Evolutionary conservation across 108 stramenopile genomes (phyloP).

Genomic region (Seminavis robusta): DNA sequence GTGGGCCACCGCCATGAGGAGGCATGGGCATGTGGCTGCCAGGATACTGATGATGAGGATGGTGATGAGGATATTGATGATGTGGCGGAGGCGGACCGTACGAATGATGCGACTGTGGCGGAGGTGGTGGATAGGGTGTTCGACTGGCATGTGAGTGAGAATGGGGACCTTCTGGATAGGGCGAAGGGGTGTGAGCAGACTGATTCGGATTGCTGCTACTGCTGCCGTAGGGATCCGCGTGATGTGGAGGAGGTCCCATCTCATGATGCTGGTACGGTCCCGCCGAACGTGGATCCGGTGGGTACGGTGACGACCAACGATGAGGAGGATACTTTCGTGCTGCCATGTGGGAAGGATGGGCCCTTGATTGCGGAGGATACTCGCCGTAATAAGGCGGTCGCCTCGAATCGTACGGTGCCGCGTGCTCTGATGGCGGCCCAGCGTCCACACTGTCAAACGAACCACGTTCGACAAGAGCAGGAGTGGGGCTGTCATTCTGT

Average conservation of each 20-base stretch:
- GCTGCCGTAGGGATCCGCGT: neutral
- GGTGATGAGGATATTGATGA: slow-evolving; percentile 3
- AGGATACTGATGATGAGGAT: slow-evolving; percentile 5
- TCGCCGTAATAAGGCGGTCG: too few species aligned
- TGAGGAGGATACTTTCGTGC: too few species aligned
- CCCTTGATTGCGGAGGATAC: too few species aligned
- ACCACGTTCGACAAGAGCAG: slow-evolving; percentile 6
- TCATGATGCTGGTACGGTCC: neutral
- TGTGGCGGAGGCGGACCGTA: slow-evolving; percentile 3
- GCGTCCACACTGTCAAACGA: slow-evolving; percentile 11
- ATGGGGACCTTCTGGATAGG: slow-evolving; percentile 1
- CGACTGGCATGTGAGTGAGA: neutral
- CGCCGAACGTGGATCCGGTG: neutral
- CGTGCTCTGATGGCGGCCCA: too few species aligned
- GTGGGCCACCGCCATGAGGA: neutral
- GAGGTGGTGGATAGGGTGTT: slow-evolving; percentile 2
- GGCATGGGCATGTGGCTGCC: neutral
- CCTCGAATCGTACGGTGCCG: too few species aligned
- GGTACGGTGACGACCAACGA: neutral
- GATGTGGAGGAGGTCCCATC: neutral
- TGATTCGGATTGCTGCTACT: neutral
- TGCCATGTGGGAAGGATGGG: too few species aligned
- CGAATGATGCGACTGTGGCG: neutral
- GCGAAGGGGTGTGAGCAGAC: neutral
- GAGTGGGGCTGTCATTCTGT: too few species aligned